Base-by-base conservation (phyloP, 2,329 filamentous ascomycete genomes). In the Bipolaris bicolor region DNA sequence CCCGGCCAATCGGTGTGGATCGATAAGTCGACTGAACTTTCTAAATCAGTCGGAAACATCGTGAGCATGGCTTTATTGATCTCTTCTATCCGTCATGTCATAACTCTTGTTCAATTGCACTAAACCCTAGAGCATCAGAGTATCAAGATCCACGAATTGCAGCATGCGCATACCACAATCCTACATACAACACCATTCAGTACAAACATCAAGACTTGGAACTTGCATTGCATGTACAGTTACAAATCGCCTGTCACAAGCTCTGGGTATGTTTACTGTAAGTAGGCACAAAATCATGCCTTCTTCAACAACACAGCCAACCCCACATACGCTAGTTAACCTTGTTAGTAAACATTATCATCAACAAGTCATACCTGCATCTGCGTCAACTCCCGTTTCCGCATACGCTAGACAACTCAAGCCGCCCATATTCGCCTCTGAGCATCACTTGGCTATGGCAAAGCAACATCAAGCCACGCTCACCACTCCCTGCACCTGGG, bases 341-440 rank as follows among this genome's bases (percentile, higher is more conserved):
- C 49, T 57, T 59, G 47, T 58, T 60, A 13, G 46, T 61, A 39
- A 59, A 56, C 57, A 56, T 49, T 63, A 57, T 57, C 55, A 41
- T 60, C 59, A 56, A 63, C 60, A 59, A 57, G 60, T 40, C 46
- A 56, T 10, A 40, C 44, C 60, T 56, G 50, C 33, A 60, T 46
- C 51, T 55, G 58, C 60, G 53, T 65, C 66, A 69, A 61, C 60
- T 56, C 37, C 29, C 58, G 52, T 53, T 62, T 67, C 67, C 64
- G 69, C 68, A 71, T 69, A 65, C 67, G 65, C 69, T 73, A 71
- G 63, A 62, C 62, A 71, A 46, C 57, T 63, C 63, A 65, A 45
- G 31, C 29, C 40, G 63, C 58, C 63, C 56, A n/a, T 52, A 7
- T 46, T 45, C 36, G 48, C 44, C 56, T 52, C 36, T 40, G 10